Base-by-base conservation (phyloP, 2,329 filamentous ascomycete genomes). In the Colletotrichum lentis region DNA sequence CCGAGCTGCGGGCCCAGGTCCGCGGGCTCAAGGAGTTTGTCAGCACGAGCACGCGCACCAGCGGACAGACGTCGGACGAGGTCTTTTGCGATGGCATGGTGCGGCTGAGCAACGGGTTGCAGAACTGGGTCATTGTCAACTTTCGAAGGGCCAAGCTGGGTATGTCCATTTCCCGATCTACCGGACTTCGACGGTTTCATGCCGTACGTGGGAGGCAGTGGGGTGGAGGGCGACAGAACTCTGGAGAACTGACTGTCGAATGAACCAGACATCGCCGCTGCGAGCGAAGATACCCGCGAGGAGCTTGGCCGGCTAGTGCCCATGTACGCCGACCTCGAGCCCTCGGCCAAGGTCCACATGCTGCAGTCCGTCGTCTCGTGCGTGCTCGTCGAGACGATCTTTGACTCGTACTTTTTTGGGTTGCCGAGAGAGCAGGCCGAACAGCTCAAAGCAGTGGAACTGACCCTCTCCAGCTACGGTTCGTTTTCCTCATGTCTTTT, bases 91-190 rank as follows among this genome's bases (percentile, higher is more conserved):
- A 90, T 58, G 82, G 83, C 11, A 86, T 91, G 81, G 81, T 84
- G 57, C 82, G 85, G 65, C 76, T 93, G 54, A 86, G 86, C 22
- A 90, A 92, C 73, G 86, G 89, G 27, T 78, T 92, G 72, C 90
- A 92, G 78, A 92, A 93, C 73, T 93, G 90, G 90, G 86, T 90
- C 3, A 88, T 93, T 72, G 85, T 86, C 31, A 86, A 91, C 74
- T 93, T 91, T 71, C 83, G 90, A 59, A 86, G 85, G 70, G 83
- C 85, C 14, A 90, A 85, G 78, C 77, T 90, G 54, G 80, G 84
- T 85, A 75, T 72, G 81, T 76, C 18, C 10, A 50, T 39, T 5
- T 20, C 20, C 31, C 14, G 18, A 12, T 31, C 27, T 7, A 31
- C 27, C 27, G 27, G 27, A 8, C 27, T 31, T 31, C 27, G 27